Evolutionary conservation across 2,329 filamentous ascomycete genomes (phyloP), one percentile per base, ranked within the genome.

Genomic region (Penicillium psychrosexuale): DNA sequence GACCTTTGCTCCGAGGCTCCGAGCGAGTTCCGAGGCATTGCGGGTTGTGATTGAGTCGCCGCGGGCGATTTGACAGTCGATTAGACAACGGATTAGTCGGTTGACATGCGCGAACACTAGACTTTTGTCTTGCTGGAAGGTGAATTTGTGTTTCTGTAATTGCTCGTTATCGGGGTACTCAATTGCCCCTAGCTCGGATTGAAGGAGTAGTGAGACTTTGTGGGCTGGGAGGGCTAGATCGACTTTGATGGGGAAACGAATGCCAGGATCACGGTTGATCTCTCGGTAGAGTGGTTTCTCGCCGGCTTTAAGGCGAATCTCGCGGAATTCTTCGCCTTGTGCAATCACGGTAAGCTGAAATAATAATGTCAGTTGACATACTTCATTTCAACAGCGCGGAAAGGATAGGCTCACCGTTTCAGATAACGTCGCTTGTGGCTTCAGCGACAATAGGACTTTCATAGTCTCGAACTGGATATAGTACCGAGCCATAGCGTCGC

Each of bases 401-500:
- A 38, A 44, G 5, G 19, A 17, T 43, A 36, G 2, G 73, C 84
- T 75, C 74, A 91, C 88, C 64, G 93, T 84, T 40, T 89, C 82
- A 30, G 85, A 85, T 7, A 86, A 77, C 8, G 80, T 83, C 0
- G 86, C 80, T 38, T 80, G 82, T 1, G 75, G 71, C n/a, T 82
- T 81, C 49, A 94, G 77, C 0, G 77, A 76, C 40, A 93, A 74
- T 13, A 95, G 78, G 1, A 78, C 70, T 62, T 85, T 87, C 89
- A 94, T 95, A 0, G 90, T 94, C 36, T 87, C 81, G 62, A 92
- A 92, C 22, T 84, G 84, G 3, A 94, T 77, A 75, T 90, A 93
- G 69, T 93, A 95, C 45, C 84, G 83, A 40, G 90, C 88, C 90
- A 96, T 95, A 5, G 87, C 87, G 53, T 87, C 80, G 1, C 90